Evolutionary conservation across 352 stramenopile species (phyloP).

Genomic region (Phytophthora lateralis): DNA sequence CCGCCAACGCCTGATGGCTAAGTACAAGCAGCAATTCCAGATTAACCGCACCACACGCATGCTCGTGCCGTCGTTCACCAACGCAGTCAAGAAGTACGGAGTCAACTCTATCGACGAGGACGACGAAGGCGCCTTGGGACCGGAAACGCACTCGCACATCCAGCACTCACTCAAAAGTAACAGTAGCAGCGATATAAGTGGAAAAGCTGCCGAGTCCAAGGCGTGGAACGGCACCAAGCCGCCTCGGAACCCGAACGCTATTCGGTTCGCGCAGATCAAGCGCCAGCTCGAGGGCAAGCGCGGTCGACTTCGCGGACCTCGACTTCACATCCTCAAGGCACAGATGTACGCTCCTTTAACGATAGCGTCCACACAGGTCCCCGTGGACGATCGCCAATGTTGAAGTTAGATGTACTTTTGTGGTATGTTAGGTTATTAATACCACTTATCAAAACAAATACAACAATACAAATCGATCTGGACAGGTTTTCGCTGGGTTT

Average conservation of each 20-base stretch:
- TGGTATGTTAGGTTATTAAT: too few species aligned
- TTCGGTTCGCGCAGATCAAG: slow-evolving; percentile 49
- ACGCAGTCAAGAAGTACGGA: slow-evolving; percentile 6
- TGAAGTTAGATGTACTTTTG: slow-evolving; percentile 11
- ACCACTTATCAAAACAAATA: too few species aligned
- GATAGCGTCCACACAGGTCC: slow-evolving; percentile 1
- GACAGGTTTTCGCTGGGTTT: slow-evolving; percentile 3
- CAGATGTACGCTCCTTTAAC: slow-evolving; percentile 30
- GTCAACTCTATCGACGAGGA: slow-evolving; percentile 8
- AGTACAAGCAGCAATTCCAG: slow-evolving; percentile 65
- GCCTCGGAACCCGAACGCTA: slow-evolving; percentile 42
- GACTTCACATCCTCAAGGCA: slow-evolving; percentile 57
- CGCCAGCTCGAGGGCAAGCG: slow-evolving; percentile 42
- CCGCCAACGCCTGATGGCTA: slow-evolving; percentile 53
- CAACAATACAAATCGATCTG: background rate
- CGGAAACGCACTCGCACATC: slow-evolving; percentile 22
- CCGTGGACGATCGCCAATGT: slow-evolving; percentile 14
- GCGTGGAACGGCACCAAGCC: background rate
- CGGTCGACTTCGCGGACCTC: slow-evolving; percentile 39
- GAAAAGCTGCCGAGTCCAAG: background rate
- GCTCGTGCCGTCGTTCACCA: slow-evolving; percentile 28
- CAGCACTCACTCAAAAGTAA: slow-evolving; percentile 31
- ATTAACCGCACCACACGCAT: slow-evolving; percentile 56
- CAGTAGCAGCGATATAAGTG: background rate
- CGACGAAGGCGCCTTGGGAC: slow-evolving; percentile 5